Conservation (phyloP, 768 basidiomycete species). For the Suillus sp. region DNA sequence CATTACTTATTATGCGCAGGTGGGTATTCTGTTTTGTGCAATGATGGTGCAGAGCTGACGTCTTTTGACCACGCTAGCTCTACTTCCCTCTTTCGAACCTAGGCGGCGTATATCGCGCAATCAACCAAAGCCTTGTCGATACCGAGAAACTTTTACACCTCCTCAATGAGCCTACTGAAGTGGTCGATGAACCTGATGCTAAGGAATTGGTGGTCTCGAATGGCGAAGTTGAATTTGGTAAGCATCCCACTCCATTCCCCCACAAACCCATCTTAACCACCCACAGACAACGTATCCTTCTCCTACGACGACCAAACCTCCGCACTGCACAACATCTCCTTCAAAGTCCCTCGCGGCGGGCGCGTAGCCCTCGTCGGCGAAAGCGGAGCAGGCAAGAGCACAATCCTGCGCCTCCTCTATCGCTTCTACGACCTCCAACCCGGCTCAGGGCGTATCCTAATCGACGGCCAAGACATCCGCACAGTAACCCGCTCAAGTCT, state of each 20-base stretch:
- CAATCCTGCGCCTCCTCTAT: constrained; percentile 84
- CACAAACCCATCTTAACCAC: constrained; percentile 2
- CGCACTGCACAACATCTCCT: constrained; percentile 78
- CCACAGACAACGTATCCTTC: constrained; percentile 79
- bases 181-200: constrained; percentile 79
- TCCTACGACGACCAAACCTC: constrained; percentile 73
- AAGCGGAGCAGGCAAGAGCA: constrained; percentile 81
- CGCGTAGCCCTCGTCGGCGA: constrained; percentile 91
- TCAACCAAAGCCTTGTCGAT: constrained; percentile 77
- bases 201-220: constrained; percentile 69
- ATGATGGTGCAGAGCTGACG: background rate
- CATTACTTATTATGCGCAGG: constrained; percentile 81
- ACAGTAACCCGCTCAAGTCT: constrained; percentile 83
- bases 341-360: constrained; percentile 84
- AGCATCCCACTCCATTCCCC: constrained; percentile 6
- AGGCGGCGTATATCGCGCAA: constrained; percentile 75
- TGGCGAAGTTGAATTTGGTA: constrained; percentile 88
- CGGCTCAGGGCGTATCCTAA: constrained; percentile 76
- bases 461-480: constrained; percentile 87
- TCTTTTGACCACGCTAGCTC: constrained; percentile 41
- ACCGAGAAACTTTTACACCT: constrained; percentile 83
- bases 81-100: constrained; percentile 78
- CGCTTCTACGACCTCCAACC: constrained; percentile 88
- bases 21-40: constrained; percentile 30
- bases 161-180: constrained; percentile 79